phyloP scores from a whole-genome alignment of 1,284 basidiomycete species.

The Rhodotorula sp. region DNA sequence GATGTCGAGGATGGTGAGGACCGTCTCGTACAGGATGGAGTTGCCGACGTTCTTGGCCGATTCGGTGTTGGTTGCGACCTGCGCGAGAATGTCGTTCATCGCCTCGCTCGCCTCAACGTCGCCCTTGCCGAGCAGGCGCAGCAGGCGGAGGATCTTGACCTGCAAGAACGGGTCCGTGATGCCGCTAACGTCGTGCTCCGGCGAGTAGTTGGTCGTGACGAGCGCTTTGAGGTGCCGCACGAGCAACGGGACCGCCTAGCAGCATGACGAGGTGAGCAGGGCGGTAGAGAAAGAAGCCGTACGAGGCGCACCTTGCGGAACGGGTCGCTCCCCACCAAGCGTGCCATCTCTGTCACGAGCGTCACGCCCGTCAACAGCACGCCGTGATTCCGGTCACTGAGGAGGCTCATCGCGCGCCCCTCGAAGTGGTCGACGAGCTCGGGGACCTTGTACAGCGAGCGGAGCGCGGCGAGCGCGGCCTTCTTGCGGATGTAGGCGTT shows the following conservation, averaged over 20 bases:
- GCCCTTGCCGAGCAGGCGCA: slow-evolving; percentile 82
- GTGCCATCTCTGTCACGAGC: slow-evolving; percentile 92
- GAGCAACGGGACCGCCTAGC: slow-evolving; percentile 83
- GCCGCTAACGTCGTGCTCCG: slow-evolving; percentile 98
- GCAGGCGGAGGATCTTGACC: slow-evolving; percentile 91
- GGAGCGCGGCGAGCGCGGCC: slow-evolving; percentile 94
- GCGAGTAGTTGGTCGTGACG: slow-evolving; percentile 95
- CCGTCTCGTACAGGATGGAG: slow-evolving; percentile 96
- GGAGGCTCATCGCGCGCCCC: slow-evolving; percentile 80
- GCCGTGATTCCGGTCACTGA: slow-evolving; percentile 96
- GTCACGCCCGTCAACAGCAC: slow-evolving; percentile 92
- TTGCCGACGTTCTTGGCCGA: slow-evolving; percentile 98
- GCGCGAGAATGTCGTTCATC: slow-evolving; percentile 98
- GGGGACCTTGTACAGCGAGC: slow-evolving; percentile 94
- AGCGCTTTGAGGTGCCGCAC: slow-evolving; percentile 94
- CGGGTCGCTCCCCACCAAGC: slow-evolving; percentile 66
- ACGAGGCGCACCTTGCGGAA: slow-evolving; percentile 75
- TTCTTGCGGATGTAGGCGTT: slow-evolving; percentile 99
- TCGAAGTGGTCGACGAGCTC: slow-evolving; percentile 94
- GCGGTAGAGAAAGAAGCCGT: neutral
- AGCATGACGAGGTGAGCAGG: neutral
- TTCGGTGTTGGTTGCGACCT: slow-evolving; percentile 99
- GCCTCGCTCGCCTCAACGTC: slow-evolving; percentile 85
- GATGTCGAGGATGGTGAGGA: slow-evolving; percentile 95
- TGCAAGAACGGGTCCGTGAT: slow-evolving; percentile 95